Conservation (phyloP, 352 stramenopile species). For the Phytophthora sansomeana region DNA sequence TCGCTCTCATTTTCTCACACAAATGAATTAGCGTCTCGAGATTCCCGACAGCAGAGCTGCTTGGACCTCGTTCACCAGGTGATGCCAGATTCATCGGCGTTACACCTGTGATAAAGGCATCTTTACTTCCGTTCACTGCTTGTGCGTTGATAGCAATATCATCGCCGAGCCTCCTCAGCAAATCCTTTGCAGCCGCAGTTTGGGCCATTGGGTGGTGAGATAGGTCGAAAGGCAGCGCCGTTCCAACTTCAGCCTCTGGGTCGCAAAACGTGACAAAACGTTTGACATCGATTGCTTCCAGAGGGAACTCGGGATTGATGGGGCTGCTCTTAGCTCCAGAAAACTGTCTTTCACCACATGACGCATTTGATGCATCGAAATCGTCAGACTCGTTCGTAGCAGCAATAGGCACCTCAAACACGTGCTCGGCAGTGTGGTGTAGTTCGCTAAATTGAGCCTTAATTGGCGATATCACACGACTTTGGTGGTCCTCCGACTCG, state of each 20-base stretch:
- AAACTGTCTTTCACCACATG: conserved; percentile 71
- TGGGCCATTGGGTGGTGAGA: conserved; percentile 88
- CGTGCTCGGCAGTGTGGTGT: conserved; percentile 51
- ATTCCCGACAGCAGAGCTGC: conserved; percentile 28
- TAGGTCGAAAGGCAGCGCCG: conserved; percentile 94
- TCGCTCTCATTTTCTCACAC: conserved; percentile 56
- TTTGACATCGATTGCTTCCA: conserved; percentile 73
- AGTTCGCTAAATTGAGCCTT: conserved; percentile 74
- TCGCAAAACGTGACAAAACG: conserved; percentile 82
- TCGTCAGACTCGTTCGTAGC: conserved; percentile 16
- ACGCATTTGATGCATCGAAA: conserved; percentile 83
- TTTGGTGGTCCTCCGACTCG: conserved; percentile 60
- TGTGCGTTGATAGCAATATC: conserved; percentile 92
- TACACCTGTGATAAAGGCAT: conserved; percentile 74
- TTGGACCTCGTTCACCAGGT: conserved; percentile 12
- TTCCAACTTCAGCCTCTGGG: conserved; percentile 53
- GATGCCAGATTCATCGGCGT: conserved; percentile 57
- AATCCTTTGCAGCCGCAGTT: conserved; percentile 94
- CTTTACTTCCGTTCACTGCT: conserved; percentile 75
- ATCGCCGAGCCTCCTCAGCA: conserved; percentile 92
- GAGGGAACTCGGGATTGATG: conserved; percentile 80
- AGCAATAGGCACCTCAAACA: conserved; percentile 35
- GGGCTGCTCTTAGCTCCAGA: conserved; percentile 17
- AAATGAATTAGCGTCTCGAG: conserved; percentile 62
- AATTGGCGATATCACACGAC: conserved; percentile 58